Evolutionary conservation across 148 eudicot genomes (phyloP).

Genomic region (Heliosperma pusillum): DNA sequence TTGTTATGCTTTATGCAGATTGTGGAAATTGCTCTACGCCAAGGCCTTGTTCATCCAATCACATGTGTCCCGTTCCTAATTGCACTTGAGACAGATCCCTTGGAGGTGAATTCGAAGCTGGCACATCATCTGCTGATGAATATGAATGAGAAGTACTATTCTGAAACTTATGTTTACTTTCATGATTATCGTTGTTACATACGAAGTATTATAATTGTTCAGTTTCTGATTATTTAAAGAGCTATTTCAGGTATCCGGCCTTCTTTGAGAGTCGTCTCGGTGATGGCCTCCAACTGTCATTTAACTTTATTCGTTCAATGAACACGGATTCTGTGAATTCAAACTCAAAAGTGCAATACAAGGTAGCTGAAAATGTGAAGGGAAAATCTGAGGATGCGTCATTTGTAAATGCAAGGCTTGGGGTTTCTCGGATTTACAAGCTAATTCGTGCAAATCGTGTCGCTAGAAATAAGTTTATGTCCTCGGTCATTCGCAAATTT

Average conservation of each 20-base stretch:
- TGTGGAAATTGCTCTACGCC: constrained; percentile 91
- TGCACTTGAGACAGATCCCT: constrained; percentile 94
- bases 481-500: constrained; percentile 87
- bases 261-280: constrained; percentile 96
- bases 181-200: neutral
- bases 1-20: constrained; percentile 46
- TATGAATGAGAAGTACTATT: constrained; percentile 88
- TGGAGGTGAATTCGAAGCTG: constrained; percentile 79
- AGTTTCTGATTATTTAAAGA: constrained; percentile 23
- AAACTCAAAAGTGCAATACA: constrained; percentile 38
- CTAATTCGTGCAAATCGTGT: constrained; percentile 86
- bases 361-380: constrained; percentile 42
- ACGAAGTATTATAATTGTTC: constrained; percentile 17
- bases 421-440: constrained; percentile 95
- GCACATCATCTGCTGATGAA: constrained; percentile 92
- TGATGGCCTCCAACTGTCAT: constrained; percentile 95
- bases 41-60: constrained; percentile 97
- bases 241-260: constrained; percentile 75
- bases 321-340: constrained; percentile 34
- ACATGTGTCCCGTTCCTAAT: constrained; percentile 96
- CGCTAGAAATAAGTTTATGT: constrained; percentile 90
- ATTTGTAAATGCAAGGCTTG: constrained; percentile 60
- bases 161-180: neutral
- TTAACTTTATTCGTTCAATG: constrained; percentile 71
- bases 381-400: constrained; percentile 56